phyloP scores from a whole-genome alignment of 176 grass and related monocot species.

The Guadua angustifolia region DNA sequence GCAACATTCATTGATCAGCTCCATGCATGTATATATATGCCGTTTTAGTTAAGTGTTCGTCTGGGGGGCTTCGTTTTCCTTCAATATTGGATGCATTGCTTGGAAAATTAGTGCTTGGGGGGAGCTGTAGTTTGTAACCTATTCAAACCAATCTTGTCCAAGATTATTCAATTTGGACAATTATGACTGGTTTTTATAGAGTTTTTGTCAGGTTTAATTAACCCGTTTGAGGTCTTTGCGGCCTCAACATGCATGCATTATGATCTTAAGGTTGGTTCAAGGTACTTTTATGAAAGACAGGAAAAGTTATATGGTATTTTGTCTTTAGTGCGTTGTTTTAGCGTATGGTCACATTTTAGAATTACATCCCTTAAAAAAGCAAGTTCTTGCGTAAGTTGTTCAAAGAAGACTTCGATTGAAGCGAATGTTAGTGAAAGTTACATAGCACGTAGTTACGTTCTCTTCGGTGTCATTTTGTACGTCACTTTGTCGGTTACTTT shows the following conservation, averaged over 20 bases:
- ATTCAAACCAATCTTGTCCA: neutral
- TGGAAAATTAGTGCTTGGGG: neutral
- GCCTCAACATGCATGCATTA: neutral
- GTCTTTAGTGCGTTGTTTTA: neutral
- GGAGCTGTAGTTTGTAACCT: neutral
- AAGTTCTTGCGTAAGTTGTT: neutral
- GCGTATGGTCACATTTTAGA: neutral
- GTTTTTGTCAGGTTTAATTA: neutral
- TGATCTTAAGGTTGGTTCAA: neutral
- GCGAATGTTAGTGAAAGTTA: neutral
- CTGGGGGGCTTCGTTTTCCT: neutral
- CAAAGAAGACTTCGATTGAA: neutral
- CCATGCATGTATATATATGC: too few species aligned
- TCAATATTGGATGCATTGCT: neutral
- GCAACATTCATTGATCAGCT: neutral
- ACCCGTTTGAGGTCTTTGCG: neutral
- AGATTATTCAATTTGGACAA: neutral
- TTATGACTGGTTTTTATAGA: neutral
- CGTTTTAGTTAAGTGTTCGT: neutral
- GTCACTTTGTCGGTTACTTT: conserved; percentile 34
- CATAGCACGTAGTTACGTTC: neutral
- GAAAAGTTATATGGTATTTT: neutral
- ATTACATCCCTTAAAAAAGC: conserved; percentile 5
- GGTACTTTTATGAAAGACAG: neutral
- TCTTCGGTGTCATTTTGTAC: conserved; percentile 9